Evolutionary conservation across 139 green algal species (phyloP).

Genomic region (Coccomyxa sp.): DNA sequence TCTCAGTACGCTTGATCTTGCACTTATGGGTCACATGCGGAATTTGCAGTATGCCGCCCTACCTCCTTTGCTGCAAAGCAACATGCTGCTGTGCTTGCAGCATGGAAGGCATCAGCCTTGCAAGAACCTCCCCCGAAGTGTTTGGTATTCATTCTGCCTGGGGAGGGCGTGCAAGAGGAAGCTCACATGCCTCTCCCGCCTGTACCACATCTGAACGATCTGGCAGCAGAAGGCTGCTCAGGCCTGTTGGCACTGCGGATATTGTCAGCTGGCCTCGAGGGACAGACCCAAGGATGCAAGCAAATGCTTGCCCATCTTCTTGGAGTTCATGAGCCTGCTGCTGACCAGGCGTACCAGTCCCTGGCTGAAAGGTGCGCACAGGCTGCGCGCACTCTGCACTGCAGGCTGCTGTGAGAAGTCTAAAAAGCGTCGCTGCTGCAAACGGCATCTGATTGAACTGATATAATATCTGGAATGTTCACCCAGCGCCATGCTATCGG

Average conservation of each 20-base stretch:
- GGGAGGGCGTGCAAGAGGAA: background rate
- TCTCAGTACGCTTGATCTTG: too few species aligned
- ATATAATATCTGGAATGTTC: too few species aligned
- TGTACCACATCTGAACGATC: conserved; percentile 41
- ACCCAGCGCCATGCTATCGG: too few species aligned
- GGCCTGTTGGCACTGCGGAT: conserved; percentile 34
- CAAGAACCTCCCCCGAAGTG: conserved; percentile 53
- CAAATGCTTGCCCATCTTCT: background rate
- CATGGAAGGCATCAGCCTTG: conserved; percentile 7
- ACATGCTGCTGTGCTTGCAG: background rate
- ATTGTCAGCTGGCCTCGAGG: background rate
- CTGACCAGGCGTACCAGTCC: background rate
- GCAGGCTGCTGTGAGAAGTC: background rate
- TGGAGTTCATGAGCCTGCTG: background rate
- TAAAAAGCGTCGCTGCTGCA: too few species aligned
- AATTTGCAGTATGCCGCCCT: background rate
- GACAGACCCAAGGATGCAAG: background rate
- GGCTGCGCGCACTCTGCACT: background rate
- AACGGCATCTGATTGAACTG: too few species aligned
- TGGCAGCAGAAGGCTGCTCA: conserved; percentile 32
- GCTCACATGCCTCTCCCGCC: conserved; percentile 13
- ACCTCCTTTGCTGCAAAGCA: background rate
- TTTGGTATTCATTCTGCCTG: conserved; percentile 33
- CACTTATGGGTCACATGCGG: too few species aligned
- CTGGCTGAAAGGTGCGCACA: background rate